phyloP scores from a whole-genome alignment of 768 basidiomycete species.

The Mycena leptocephala region DNA sequence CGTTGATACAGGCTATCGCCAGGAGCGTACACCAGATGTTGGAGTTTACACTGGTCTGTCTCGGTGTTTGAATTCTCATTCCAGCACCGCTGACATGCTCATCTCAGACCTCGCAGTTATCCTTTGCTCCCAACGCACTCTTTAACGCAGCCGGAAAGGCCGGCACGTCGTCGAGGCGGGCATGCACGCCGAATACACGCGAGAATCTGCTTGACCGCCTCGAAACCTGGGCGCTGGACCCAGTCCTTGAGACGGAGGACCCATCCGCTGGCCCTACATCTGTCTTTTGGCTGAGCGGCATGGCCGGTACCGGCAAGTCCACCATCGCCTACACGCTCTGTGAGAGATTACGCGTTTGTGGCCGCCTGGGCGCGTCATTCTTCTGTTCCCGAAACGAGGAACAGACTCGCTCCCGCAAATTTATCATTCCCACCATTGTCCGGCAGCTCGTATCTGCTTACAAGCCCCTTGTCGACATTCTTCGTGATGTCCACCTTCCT shows the following conservation, averaged over 20 bases:
- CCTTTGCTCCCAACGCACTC: conserved; percentile 4
- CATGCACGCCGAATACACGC: conserved; percentile 4
- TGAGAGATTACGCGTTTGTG: neutral
- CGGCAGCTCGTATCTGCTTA: neutral
- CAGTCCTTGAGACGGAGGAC: too few species aligned
- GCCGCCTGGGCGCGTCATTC: neutral
- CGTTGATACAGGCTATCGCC: neutral
- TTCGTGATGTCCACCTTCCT: neutral
- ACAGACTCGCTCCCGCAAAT: neutral
- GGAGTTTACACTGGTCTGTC: neutral
- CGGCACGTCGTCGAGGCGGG: neutral
- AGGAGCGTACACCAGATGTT: neutral
- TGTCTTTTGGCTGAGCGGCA: conserved; percentile 43
- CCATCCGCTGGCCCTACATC: neutral
- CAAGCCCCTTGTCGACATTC: neutral
- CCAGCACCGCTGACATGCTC: neutral
- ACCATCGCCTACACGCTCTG: conserved; percentile 37
- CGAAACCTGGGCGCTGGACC: conserved; percentile 32
- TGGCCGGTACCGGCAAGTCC: conserved; percentile 41
- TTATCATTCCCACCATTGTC: conserved; percentile 20
- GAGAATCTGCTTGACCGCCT: conserved; percentile 23
- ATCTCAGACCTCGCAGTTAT: neutral
- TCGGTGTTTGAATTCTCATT: neutral
- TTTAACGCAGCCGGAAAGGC: neutral
- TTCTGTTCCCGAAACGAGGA: conserved; percentile 27